These are phyloP conservation scores for Fusarium bactridioides DNA, from an alignment of 2,329 filamentous ascomycete species.

Conservation along the genomic window DNA sequence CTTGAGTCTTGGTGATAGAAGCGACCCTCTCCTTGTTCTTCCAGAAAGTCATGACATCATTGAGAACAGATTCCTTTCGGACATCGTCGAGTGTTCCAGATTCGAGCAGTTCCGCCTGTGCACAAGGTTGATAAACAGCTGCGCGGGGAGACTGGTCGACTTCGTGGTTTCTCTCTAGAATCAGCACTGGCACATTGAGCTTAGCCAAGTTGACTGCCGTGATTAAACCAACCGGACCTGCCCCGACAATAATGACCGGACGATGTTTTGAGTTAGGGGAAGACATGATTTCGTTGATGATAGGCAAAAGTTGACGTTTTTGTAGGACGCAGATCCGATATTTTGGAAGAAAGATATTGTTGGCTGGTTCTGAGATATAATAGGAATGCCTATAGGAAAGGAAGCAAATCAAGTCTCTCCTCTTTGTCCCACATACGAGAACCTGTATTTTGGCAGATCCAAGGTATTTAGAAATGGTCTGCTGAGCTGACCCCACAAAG, in stretches of 20 bases:
- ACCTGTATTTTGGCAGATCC: not conserved
- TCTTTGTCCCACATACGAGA: not conserved
- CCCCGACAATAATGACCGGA: not conserved
- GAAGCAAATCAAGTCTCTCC: not conserved
- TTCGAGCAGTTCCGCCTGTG: not conserved
- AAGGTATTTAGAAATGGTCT: not conserved
- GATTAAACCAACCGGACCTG: not conserved
- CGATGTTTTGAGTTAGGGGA: accelerated
- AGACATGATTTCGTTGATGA: not conserved
- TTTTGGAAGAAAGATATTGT: too few species aligned
- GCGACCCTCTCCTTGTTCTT: not conserved
- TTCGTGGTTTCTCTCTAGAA: not conserved
- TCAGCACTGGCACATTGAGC: not conserved
- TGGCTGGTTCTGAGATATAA: too few species aligned
- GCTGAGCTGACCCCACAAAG: not conserved
- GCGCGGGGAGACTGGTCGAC: not conserved
- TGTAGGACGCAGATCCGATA: not conserved
- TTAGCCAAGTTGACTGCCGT: not conserved
- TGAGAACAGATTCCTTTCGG: not conserved
- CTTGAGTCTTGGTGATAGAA: not conserved
- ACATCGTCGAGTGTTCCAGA: not conserved
- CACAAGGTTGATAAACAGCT: not conserved
- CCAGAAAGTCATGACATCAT: not conserved
- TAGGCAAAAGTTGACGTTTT: not conserved
- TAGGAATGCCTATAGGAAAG: not conserved